Evolutionary conservation across 73 alveolate species (phyloP), one percentile per base, ranked within the genome.

Genomic region (Stentor roeselii): DNA sequence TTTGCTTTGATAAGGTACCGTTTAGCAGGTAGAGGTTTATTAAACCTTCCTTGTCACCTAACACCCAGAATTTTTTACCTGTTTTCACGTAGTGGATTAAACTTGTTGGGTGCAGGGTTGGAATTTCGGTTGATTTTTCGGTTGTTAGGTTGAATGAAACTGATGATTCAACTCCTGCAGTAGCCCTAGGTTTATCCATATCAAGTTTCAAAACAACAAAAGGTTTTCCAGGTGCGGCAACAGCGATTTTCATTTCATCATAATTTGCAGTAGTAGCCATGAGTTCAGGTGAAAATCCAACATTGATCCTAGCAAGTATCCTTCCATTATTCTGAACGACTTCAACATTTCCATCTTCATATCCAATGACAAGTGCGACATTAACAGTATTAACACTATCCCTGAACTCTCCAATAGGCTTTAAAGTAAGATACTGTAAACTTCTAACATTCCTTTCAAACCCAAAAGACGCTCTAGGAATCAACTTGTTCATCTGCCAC

Each of bases 191-290:
- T 2, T 2, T 67, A 0, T 67, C 80, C 80, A 67, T 67, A 21
- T 36, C n/a, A 0, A 67, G 21, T 40, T 21, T 34, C 1, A 67
- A 67, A 67, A 67, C 41, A 14, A 27, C 41, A 30, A 67, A 40
- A 1, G 11, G 21, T 1, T 67, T 21, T 11, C 50, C 14, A 2
- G 80, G 80, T 15, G 80, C 0, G 34, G 34, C 34, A 15, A 2
- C 41, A 0, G 80, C 80, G 34, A 67, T 30, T 67, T 67, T 67
- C 37, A 67, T 67, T 34, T 67, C 80, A 67, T 67, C 80, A 67
- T 67, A 67, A 40, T 67, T 67, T 15, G 41, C 37, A 27, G 80
- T 67, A 21, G 41, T 21, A 27, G 80, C 80, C 0, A 67, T 30
- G 14, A 30, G 37, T 67, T 30, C 34, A 21, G 80, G 15, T 30